These are phyloP conservation scores for Pseudophaeomoniella oleicola DNA, from an alignment of 2,329 filamentous ascomycete species.

Conservation along the genomic window DNA sequence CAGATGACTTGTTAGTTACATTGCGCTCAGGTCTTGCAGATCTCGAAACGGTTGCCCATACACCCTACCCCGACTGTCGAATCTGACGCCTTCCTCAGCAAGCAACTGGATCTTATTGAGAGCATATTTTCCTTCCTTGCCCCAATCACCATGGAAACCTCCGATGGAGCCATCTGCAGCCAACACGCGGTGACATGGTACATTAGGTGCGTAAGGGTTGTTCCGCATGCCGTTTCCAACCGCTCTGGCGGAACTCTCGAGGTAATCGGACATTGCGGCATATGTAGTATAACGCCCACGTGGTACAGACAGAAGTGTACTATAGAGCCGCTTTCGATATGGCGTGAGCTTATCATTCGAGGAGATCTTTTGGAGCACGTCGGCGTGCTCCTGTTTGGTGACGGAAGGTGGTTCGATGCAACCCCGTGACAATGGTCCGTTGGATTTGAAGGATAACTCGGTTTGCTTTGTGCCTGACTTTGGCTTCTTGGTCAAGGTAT, in stretches of 20 bases:
- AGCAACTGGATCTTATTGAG: slow-evolving; percentile 26
- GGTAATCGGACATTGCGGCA: slow-evolving; percentile 51
- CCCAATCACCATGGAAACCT: slow-evolving; percentile 37
- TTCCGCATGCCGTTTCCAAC: slow-evolving; percentile 61
- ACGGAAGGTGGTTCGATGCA: not conserved
- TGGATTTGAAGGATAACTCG: not conserved
- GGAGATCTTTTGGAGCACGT: slow-evolving; percentile 24
- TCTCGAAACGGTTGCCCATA: slow-evolving; percentile 17
- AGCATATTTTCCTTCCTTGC: slow-evolving; percentile 27
- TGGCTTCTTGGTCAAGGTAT: not conserved
- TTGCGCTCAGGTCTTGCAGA: slow-evolving; percentile 6
- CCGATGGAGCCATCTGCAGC: slow-evolving; percentile 22
- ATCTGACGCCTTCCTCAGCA: slow-evolving; percentile 27
- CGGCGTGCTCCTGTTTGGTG: slow-evolving; percentile 2
- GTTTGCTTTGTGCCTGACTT: not conserved
- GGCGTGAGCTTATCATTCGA: slow-evolving; percentile 31
- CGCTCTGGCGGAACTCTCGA: slow-evolving; percentile 58
- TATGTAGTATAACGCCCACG: slow-evolving; percentile 65
- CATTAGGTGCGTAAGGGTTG: slow-evolving; percentile 49
- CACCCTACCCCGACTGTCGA: slow-evolving; percentile 27
- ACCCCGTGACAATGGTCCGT: not conserved
- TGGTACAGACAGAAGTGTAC: slow-evolving; percentile 63
- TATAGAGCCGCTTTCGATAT: slow-evolving; percentile 46
- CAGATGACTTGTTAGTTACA: not conserved
- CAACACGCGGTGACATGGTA: slow-evolving; percentile 24